Base-by-base conservation (phyloP, 345 rosid genomes). In the Lepidium africanum region DNA sequence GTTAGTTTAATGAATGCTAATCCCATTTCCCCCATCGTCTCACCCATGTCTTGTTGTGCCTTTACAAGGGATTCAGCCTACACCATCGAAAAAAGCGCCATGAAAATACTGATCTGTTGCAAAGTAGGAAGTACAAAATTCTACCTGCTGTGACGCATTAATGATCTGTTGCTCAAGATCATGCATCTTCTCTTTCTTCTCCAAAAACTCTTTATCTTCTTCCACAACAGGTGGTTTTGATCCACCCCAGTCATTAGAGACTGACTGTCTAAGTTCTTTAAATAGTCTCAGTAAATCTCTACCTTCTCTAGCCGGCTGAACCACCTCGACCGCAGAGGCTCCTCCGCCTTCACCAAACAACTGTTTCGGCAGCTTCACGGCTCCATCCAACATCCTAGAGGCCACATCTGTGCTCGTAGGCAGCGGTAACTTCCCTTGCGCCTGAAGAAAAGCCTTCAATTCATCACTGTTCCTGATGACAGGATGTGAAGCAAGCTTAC, bases 1-100 rank as follows among this genome's bases (percentile, higher is more conserved):
- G 96, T 86, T 73, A 91, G 76, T 73, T 94, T 94, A 63, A 95
- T 87, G 64, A 95, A 91, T 10, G 96, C 83, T 76, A 89, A 71
- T 42, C 99, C 96, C 55, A 94, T 56, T 67, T 87, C 97, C 55
- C 96, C 97, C 90, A 91, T 81, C 40, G 99, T 91, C 57, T 91
- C 97, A 51, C 99, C 96, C 89, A 87, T 87, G 77, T 91, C 99
- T 83, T 94, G 96, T 70, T 91, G 97, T 41, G 93, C 89, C 79
- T 94, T 89, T 19, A 94, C 99, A n/a, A 94, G 82, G 9, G 86
- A 60, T 73, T 89, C 97, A 17, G 97, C 99, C 97, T 94, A 78
- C 73, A 56, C 7, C 33, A 30, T 30, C 56, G 14, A 13, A 19
- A 16, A 30, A 13, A 50, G 3, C 5, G 2, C 15, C 47, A 59